Evolutionary conservation across 805 yeast species (phyloP), one percentile per base, ranked within the genome.

Genomic region (Saturnispora quitensis): DNA sequence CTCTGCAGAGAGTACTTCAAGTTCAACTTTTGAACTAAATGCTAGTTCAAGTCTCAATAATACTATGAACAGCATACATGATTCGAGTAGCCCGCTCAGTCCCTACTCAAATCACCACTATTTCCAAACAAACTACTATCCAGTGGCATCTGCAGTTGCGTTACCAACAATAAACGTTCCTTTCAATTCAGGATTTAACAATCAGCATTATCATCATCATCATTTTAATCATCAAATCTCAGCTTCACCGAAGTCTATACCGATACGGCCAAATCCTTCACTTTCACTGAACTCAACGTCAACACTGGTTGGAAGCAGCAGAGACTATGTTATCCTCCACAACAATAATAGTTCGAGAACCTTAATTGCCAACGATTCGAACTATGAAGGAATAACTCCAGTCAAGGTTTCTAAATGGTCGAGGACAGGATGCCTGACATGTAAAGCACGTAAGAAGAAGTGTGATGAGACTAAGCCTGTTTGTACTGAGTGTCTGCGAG

Each of bases 381-480:
- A 20, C 7, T 5, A 24, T 28, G 38, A n/a, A 24, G 17, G 17
- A 6, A 15, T 8, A 15, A 12, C 17, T n/a, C 12, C 33, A 9
- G 27, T 18, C 15, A 22, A 25, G 25, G 25, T 42, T 15, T 40
- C 47, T 50, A 66, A 70, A 56, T 60, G 73, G 46, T 75, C 67
- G 4, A 57, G 71, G 50, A 68, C 70, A 4, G 83, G 81, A 15
- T 76, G 81, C 60, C 62, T 75, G 44, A 76, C 80, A 9, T 76
- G 81, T 57, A 68, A 80, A 36, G 73, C 73, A 49, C 67, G 77
- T 51, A 80, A 76, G 57, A 72, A 74, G 67, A 76, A 76, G 57
- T 76, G 83, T 62, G 82, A 77, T 62, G 83, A 78, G 58, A 73
- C 71, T 50, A 62, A 68, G 38, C 82, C 83, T 1, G 73, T 73